Evolutionary conservation across 345 rosid genomes (phyloP).

Genomic region (Populus nigra): DNA sequence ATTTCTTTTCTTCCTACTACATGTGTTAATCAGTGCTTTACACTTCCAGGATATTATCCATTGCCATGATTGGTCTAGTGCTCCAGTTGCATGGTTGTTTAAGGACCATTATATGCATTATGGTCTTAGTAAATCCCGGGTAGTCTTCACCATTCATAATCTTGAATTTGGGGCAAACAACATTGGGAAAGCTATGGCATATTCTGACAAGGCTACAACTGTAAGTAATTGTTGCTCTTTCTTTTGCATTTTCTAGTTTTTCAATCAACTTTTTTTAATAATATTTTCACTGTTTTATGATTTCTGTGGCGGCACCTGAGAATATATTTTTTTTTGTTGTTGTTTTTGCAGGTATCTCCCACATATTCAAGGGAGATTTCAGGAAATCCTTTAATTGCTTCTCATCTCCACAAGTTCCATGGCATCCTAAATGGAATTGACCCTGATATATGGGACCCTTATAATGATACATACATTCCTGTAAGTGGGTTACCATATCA

Average conservation of each 20-base stretch:
- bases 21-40: conserved; percentile 6
- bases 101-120: conserved; percentile 77
- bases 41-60: conserved; percentile 83
- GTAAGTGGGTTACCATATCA: conserved; percentile 39
- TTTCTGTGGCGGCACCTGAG: not conserved
- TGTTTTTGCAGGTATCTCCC: conserved; percentile 61
- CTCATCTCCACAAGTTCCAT: conserved; percentile 75
- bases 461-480: conserved; percentile 70
- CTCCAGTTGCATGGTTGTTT: conserved; percentile 81
- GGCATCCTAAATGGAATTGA: conserved; percentile 94
- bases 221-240: conserved; percentile 36
- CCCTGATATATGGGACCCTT: conserved; percentile 96
- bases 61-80: conserved; percentile 97
- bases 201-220: conserved; percentile 84
- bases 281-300: not conserved
- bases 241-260: not conserved
- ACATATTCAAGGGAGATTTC: conserved; percentile 83
- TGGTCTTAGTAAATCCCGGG: conserved; percentile 73
- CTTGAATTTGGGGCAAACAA: conserved; percentile 72
- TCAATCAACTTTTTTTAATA: not conserved
- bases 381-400: conserved; percentile 63
- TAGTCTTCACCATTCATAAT: conserved; percentile 90
- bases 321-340: not conserved
- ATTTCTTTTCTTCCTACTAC: not conserved
- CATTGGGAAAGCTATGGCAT: conserved; percentile 79